phyloP scores from a whole-genome alignment of 257 asterid genomes.

The Fraxinus cuspidata region DNA sequence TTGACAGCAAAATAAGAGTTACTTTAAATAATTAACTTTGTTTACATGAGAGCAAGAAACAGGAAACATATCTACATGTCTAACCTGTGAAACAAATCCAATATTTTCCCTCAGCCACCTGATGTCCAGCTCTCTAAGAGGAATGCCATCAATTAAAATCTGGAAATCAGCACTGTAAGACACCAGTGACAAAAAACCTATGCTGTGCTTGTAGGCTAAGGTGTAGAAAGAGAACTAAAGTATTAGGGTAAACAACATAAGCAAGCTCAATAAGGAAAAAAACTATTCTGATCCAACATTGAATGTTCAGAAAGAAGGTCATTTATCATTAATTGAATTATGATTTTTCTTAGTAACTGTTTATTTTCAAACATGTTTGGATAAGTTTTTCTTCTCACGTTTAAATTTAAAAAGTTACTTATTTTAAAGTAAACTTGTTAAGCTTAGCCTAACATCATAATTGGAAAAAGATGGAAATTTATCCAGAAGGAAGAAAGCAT shows the following conservation, averaged over 20 bases:
- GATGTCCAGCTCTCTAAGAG: slow-evolving; percentile 51
- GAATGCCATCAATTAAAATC: slow-evolving; percentile 45
- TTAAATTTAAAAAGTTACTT: neutral
- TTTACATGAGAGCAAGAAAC: neutral
- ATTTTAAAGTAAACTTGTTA: neutral
- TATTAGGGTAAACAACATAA: neutral
- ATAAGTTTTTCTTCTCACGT: neutral
- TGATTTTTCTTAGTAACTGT: neutral
- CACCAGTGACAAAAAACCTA: neutral
- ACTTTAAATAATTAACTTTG: neutral
- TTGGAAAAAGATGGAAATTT: neutral
- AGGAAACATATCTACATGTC: neutral
- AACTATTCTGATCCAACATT: neutral
- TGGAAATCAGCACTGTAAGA: slow-evolving; percentile 28
- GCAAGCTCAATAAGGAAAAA: neutral
- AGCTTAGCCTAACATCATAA: neutral
- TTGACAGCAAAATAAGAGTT: neutral
- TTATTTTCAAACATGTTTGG: neutral
- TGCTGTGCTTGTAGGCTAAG: neutral
- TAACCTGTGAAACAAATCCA: slow-evolving; percentile 64
- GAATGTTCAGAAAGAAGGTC: neutral
- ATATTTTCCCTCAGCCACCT: slow-evolving; percentile 58
- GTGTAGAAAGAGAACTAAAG: neutral
- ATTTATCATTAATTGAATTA: neutral
- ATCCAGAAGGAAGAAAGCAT: neutral